Evolutionary conservation across 2,329 filamentous ascomycete genomes (phyloP), one percentile per base, ranked within the genome.

Genomic region (Cercospora zeina): DNA sequence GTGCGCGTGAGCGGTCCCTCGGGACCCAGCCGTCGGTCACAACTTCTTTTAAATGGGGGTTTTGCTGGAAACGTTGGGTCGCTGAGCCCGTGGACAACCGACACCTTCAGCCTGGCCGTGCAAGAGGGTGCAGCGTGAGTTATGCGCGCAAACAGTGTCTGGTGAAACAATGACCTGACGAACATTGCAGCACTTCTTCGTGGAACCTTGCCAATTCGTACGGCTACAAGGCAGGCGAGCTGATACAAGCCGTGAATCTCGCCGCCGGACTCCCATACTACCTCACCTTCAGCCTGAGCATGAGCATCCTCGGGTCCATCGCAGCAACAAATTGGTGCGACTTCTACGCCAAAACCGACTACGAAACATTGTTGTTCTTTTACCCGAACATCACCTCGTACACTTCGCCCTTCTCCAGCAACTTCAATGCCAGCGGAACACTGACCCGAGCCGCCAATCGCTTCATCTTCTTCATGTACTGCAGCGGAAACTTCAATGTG

Each of bases 391-490:
- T 54, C 14, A 21, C 33, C 33, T 13, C 9, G 19, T 21, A 13
- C 34, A n/a, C 21, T 11, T 24, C 30, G 21, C 13, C 39, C 47
- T 53, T 42, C 47, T 13, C 33, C 47, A 54, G 47, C 21, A 54
- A 9, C 3, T 59, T 59, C 19, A 59, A 59, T n/a, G 57, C 33
- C 13, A 53, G 47, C 37, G 57, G 57, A 33, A 59, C 49, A 9
- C 13, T 30, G 16, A 54, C 34, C n/a, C 31, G 49, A 53, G 36
- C 36, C 10, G 47, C 57, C 4, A 39, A 6, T n/a, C 31, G 47
- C 16, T 54, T 59, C 57, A 54, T 53, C 9, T 24, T 59, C 34
- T 59, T 59, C 47, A 37, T 45, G 21, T 54, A 54, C 27, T 53
- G 47, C 57, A 51, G 49, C 19, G 57, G 57, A 2, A 53, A 16